These are phyloP conservation scores for Aspergillus steynii DNA, from an alignment of 495 filamentous ascomycete species.

Conservation along the genomic window DNA sequence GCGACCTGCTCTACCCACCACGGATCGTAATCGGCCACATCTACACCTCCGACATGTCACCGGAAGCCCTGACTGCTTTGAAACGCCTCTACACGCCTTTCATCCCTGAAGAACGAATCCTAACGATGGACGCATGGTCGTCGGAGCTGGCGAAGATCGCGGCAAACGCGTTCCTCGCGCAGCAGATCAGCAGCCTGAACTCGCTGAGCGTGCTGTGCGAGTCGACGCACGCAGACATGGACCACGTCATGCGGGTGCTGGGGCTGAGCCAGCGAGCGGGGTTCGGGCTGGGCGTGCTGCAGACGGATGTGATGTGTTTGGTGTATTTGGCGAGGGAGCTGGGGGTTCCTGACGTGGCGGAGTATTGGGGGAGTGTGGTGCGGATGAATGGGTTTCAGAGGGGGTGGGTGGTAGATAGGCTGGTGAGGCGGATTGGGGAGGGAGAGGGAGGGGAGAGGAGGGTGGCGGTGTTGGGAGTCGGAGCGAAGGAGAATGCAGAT, in stretches of 20 bases:
- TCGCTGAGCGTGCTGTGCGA: conserved; percentile 73
- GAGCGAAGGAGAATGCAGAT: neutral
- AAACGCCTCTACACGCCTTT: conserved; percentile 65
- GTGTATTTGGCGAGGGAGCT: conserved; percentile 68
- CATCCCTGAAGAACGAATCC: conserved; percentile 62
- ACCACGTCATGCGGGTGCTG: conserved; percentile 62
- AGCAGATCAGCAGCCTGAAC: conserved; percentile 76
- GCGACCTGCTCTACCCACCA: conserved; percentile 65
- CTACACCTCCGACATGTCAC: conserved; percentile 17
- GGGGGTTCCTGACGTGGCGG: conserved; percentile 65
- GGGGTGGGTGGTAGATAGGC: neutral
- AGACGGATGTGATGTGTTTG: conserved; percentile 72
- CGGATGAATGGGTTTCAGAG: conserved; percentile 59
- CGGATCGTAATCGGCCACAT: conserved; percentile 71
- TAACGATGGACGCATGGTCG: conserved; percentile 74
- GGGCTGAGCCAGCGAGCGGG: conserved; percentile 67
- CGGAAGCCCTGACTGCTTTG: conserved; percentile 57
- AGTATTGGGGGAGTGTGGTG: conserved; percentile 66
- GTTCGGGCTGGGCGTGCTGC: conserved; percentile 70
- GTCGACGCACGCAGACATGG: conserved; percentile 66
- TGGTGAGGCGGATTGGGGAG: neutral
- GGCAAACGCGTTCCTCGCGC: conserved; percentile 74
- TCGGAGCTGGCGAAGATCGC: conserved; percentile 75
- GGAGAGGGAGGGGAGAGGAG: neutral
- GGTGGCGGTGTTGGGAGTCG: neutral